Percentiles rank a stretch among this genome's conserved stretches.
Evolutionary conservation across 768 basidiomycete species (phyloP).

Genomic region (Macrolepiota albuminosa): DNA sequence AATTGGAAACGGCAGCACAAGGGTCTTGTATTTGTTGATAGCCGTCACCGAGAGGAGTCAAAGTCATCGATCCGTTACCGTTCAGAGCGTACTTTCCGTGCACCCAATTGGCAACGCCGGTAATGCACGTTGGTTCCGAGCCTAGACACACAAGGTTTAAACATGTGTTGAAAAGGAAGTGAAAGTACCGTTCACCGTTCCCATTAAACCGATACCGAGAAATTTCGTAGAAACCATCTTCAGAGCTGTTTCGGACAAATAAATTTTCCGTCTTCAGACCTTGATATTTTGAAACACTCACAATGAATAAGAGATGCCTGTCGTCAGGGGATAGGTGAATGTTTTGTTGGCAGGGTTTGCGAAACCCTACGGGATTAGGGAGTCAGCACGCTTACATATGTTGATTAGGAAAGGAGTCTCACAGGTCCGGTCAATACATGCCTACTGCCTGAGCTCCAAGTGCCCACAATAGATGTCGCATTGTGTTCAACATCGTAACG

Average conservation of each 20-base stretch:
- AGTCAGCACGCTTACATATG: conserved; percentile 4
- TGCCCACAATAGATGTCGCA: conserved; percentile 65
- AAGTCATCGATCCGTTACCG: conserved; percentile 74
- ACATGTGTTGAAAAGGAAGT: neutral
- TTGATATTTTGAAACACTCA: conserved; percentile 34
- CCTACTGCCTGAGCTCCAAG: conserved; percentile 81
- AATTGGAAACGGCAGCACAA: conserved; percentile 84
- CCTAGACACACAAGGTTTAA: conserved; percentile 36
- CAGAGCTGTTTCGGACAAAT: conserved; percentile 40
- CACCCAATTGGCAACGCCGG: conserved; percentile 82
- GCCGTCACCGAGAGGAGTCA: conserved; percentile 79
- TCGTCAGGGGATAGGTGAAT: conserved; percentile 80
- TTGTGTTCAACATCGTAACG: conserved; percentile 50
- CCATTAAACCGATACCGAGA: conserved; percentile 84
- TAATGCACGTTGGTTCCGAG: conserved; percentile 82
- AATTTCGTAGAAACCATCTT: conserved; percentile 79
- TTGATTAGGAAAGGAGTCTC: conserved; percentile 30
- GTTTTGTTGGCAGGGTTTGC: conserved; percentile 77
- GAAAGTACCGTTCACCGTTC: conserved; percentile 57
- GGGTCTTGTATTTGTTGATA: conserved; percentile 94
- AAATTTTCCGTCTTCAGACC: conserved; percentile 4
- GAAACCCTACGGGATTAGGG: conserved; percentile 52
- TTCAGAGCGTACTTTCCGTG: conserved; percentile 74
- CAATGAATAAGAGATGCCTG: conserved; percentile 90
- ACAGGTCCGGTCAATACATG: conserved; percentile 80